Conservation (phyloP, 129 eudicot species). For the Pseudognaphalium luteoalbum region DNA sequence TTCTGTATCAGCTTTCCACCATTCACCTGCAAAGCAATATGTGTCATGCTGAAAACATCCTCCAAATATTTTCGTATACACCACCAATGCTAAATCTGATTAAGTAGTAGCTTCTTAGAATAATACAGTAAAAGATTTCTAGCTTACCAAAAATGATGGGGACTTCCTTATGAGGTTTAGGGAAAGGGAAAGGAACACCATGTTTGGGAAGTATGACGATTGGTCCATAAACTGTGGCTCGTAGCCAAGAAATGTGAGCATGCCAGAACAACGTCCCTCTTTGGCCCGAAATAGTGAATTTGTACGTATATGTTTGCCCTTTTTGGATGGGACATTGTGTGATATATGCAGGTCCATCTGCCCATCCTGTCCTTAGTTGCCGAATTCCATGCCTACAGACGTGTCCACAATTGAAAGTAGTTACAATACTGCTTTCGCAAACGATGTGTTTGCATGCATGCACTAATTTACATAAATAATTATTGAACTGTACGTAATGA, state of each 20-base stretch:
- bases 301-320: background rate
- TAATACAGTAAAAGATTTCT: background rate
- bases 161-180: background rate
- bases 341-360: background rate
- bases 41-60: background rate
- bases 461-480: background rate
- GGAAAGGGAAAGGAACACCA: background rate
- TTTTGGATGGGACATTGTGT: background rate
- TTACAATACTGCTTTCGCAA: background rate
- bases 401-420: background rate
- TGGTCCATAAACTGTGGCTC: background rate
- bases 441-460: background rate
- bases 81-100: background rate
- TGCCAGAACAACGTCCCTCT: conserved; percentile 2
- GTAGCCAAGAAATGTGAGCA: background rate
- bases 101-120: background rate
- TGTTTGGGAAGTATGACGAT: background rate
- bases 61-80: background rate
- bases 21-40: background rate
- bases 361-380: background rate
- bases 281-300: background rate
- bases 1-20: conserved; percentile 1
- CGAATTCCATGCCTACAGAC: background rate
- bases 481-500: too few relatives aligned
- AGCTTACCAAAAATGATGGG: background rate